Evolutionary conservation across 1,284 basidiomycete genomes (phyloP), one percentile per base, ranked within the genome.

Genomic region (Papiliotrema flavescens): DNA sequence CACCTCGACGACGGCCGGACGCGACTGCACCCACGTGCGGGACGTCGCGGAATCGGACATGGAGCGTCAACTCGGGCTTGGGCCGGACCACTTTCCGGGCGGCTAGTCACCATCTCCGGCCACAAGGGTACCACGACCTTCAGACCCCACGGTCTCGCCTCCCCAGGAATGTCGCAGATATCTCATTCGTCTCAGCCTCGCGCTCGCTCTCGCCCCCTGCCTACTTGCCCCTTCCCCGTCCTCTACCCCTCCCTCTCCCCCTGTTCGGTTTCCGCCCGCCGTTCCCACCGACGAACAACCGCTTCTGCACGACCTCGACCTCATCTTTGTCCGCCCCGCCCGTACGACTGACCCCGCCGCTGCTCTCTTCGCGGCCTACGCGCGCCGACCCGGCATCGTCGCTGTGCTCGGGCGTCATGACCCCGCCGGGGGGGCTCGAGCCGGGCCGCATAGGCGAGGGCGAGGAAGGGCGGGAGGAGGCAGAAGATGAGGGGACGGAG

Each of bases 361-460:
- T 14, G 20, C 51, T 3, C 23, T 41, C 15, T 5, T 23, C 3
- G n/a, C 9, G 11, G 7, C 15, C 40, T 15, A 35, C 32, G 24
- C 11, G 20, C 37, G 14, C 20, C 28, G 35, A 36, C 35, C 24
- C 47, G 7, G n/a, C 14, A 9, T 14, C 28, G 9, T 28, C 40
- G 23, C 32, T 26, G 22, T 42, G 49, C n/a, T 28, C 28, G 11
- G 56, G 52, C 17, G 56, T 36, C 11, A 54, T 37, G 6, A 57
- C 23, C 9, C 23, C 26, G 3, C 52, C 52, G 19, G 56, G 52
- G 4, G 56, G 52, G 19, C 36, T 43, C 22, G 56, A 35, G 3
- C 53, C 52, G 8, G 52, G 51, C 13, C 56, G 26, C 36, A 57
- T 47, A 22, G 56, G 56, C 3, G 47, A 50, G 17, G 56, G 56